Percentiles rank a stretch among this genome's conserved stretches.
Conservation (phyloP, 2,329 filamentous ascomycete species). For the Arachnomyces sp. region DNA sequence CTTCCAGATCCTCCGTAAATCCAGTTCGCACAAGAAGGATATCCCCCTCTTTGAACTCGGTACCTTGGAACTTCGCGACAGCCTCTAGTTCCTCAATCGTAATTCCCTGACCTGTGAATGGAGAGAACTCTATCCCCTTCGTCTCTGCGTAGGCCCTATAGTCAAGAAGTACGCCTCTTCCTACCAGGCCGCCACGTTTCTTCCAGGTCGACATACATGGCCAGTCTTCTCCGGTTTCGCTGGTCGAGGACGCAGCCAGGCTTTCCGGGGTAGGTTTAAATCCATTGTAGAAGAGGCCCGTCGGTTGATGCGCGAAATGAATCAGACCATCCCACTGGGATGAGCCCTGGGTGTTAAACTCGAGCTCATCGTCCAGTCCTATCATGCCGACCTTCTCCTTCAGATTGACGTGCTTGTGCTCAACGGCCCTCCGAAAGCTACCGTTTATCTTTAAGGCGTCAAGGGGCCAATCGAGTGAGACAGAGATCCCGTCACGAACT, state of each 20-base stretch:
- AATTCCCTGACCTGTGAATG: slow-evolving; percentile 33
- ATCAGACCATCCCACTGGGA: slow-evolving; percentile 51
- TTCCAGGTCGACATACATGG: slow-evolving; percentile 47
- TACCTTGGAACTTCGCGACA: slow-evolving; percentile 36
- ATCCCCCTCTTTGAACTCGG: slow-evolving; percentile 39
- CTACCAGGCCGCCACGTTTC: slow-evolving; percentile 44
- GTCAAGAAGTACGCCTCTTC: slow-evolving; percentile 50
- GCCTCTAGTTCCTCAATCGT: slow-evolving; percentile 32
- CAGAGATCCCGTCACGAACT: slow-evolving; percentile 43
- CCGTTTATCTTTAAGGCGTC: slow-evolving; percentile 17
- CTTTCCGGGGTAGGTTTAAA: slow-evolving; percentile 14
- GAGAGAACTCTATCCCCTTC: slow-evolving; percentile 21
- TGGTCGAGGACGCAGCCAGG: background rate
- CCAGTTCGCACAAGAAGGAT: slow-evolving; percentile 47
- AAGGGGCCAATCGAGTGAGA: slow-evolving; percentile 43
- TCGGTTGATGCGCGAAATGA: slow-evolving; percentile 40
- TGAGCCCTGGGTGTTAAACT: slow-evolving; percentile 49
- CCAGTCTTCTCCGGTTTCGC: slow-evolving; percentile 1
- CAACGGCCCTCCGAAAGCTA: slow-evolving; percentile 25
- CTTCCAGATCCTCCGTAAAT: slow-evolving; percentile 32
- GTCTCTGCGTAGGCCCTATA: slow-evolving; percentile 35
- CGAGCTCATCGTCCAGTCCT: slow-evolving; percentile 43
- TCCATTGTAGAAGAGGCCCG: slow-evolving; percentile 45
- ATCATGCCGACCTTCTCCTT: slow-evolving; percentile 3
- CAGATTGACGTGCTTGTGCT: slow-evolving; percentile 27